A percentile compares a stretch with the other conserved stretches of the same genome.
Evolutionary conservation across 1,284 basidiomycete species (phyloP).

Genomic region (Tilletia setariae): DNA sequence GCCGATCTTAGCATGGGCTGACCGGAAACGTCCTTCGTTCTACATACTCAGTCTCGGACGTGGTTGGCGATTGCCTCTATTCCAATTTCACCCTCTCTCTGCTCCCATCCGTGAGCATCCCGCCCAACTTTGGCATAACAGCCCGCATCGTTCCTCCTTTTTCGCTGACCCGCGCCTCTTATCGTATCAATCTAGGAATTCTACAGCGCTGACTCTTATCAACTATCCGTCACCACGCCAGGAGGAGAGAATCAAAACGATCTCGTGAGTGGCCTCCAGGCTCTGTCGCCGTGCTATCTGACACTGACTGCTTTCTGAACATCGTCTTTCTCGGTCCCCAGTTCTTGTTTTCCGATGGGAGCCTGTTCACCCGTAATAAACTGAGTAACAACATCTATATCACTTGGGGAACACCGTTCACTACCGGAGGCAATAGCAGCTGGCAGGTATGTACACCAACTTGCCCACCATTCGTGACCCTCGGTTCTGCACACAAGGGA

Average conservation of each 20-base stretch:
- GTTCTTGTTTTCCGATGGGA: neutral
- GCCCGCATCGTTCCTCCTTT: neutral
- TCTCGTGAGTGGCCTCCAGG: neutral
- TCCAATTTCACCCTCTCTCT: no score
- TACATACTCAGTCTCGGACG: no score
- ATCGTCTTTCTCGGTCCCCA: no score
- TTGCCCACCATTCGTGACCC: neutral
- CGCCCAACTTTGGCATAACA: no score
- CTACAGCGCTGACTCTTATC: neutral
- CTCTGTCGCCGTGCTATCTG: neutral
- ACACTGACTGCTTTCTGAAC: no score
- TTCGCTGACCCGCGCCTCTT: no score
- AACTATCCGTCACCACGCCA: conserved; percentile 1
- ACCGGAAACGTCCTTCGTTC: no score
- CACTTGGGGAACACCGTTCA: neutral
- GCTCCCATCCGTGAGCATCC: no score
- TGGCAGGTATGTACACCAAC: no score
- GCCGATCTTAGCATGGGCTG: no score
- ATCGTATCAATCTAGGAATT: neutral
- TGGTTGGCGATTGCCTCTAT: no score
- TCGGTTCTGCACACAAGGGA: neutral
- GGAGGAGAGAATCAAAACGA: neutral
- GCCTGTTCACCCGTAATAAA: neutral
- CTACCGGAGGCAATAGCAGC: conserved; percentile 5
- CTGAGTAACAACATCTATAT: neutral